Evolutionary conservation across 257 asterid species (phyloP), one percentile per base, ranked within the genome.

Genomic region (Echium plantagineum): DNA sequence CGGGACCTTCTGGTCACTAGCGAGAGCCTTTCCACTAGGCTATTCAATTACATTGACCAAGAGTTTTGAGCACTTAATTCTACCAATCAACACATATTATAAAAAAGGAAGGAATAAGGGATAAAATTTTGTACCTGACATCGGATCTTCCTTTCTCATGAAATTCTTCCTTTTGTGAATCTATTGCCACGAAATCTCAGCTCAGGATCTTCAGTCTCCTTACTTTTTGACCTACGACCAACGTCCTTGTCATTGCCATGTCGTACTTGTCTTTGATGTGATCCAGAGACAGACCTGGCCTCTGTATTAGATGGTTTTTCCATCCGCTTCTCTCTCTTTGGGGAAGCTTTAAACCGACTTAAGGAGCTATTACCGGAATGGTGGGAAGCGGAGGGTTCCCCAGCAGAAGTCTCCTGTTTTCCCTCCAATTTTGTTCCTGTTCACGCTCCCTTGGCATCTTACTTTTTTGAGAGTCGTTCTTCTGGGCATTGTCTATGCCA

Each of bases 401-500:
- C 59, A 16, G 71, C 51, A 18, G 79, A 70, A n/a, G 57, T 55
- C 52, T 62, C 13, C 20, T 22, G 8, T 10, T 19, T 28, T 52
- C 61, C 66, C 16, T 28, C 62, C 42, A 15, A 35, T 53, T 26
- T 69, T 46, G 66, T 19, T 19, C 38, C 21, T 58, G 59, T 53
- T 62, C 63, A n/a, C 68, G 63, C 64, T 26, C 63, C 64, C 62
- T 70, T 24, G 35, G 67, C 5, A 61, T 19, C 22, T 46, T 69
- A 66, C 63, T 75, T 60, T 70, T 71, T 60, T 47, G 61, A 51
- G 15, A 61, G 16, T 42, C 56, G 9, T 1, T 58, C 60, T 59
- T 69, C 69, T 62, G 62, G 21, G 67, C 73, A 59, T 57, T 71
- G 64, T 62, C 77, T n/a, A 51, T 75, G 9, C n/a, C 56, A 63